Evolutionary conservation across 2,329 filamentous ascomycete species (phyloP), one percentile per base, ranked within the genome.

Genomic region (Fusarium pininemorale): DNA sequence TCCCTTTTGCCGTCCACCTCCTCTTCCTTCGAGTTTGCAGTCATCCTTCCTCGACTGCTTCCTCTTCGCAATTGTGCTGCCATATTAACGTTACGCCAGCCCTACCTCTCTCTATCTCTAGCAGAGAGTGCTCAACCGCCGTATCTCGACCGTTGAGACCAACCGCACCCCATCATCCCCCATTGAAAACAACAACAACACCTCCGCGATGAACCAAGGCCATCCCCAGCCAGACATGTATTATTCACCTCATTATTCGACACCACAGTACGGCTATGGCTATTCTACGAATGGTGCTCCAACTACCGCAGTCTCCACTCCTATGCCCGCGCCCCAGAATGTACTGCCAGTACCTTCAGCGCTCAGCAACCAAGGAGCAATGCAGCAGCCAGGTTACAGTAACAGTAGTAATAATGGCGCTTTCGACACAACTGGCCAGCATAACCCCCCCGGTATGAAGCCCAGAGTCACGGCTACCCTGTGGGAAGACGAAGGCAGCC

Each of bases 401-500:
- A 70, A 70, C 41, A 66, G 37, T 37, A 63, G 35, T 38, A 47
- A 74, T 84, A 87, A 32, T 95, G 93, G 80, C 81, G 84, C 86
- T 8, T 91, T 90, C 75, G 96, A 98, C 81, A 93, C 92, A 13
- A 97, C 94, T n/a, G 96, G 96, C 14, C 96, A 98, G 86, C 97
- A 68, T 94, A 95, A 95, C 24, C 96, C 96, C 14, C 93, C 94
- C 7, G 96, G 96, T 37, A 97, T 98, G 90, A 98, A 98, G 85
- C 96, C 96, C 26, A 89, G 96, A 71, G 96, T 99, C 35, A 98
- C 96, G 9, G 96, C 96, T 14, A 99, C 96, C 0, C 83, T 99
- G 30, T 99, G 96, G 96, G 96, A 98, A 85, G 96, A 99, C 76
- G 96, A 99, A 81, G 96, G 96, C 39, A 98, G 95, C 80, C 87